Base-by-base conservation (phyloP, 768 basidiomycete species). In the Rhodotorula toruloides region DNA sequence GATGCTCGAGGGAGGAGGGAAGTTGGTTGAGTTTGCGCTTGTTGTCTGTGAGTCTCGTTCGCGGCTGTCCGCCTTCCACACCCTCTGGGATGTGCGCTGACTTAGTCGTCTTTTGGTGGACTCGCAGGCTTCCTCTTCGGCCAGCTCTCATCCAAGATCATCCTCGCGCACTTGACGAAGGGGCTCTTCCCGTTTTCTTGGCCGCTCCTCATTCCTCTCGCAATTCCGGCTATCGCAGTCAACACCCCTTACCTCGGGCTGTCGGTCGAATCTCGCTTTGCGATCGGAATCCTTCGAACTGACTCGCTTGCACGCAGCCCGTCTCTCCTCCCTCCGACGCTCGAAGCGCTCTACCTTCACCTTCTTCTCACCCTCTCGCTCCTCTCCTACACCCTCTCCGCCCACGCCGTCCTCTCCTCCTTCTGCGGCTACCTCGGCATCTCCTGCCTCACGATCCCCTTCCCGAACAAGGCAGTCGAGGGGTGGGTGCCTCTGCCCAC, bases 371-470 rank as follows among this genome's bases (percentile, higher is more conserved):
- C 55, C 47, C 9, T 59, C 27, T 44, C 65, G 4, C 40, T 67
- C 56, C 25, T 22, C 37, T 55, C 65, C 4, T 67, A 71, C 65
- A 54, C 54, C 27, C 29, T 58, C 53, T 44, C 52, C 17, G 53
- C 62, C 12, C 44, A 56, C 21, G 43, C 44, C n/a, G 59, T 67
- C 39, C 34, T 71, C 22, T 3, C 19, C 17, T 55, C 60, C 5
- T 71, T 71, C 57, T 63, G 61, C 52, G 25, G 32, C 17, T 55
- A 66, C 53, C 65, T 71, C 58, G 62, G 62, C 17, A 71, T 71
- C 57, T 16, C 58, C 19, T 32, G 36, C 14, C 55, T 71, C 22
- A 37, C 43, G 37, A 65, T 70, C 50, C 64, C 68, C 12, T 58
- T 17, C 46, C 59, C 63, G 17, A 69, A 63, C 57, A 50, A 48